Evolutionary conservation across 106 monocot species (phyloP), one percentile per base, ranked within the genome.

Genomic region (Acorus gramineus): DNA sequence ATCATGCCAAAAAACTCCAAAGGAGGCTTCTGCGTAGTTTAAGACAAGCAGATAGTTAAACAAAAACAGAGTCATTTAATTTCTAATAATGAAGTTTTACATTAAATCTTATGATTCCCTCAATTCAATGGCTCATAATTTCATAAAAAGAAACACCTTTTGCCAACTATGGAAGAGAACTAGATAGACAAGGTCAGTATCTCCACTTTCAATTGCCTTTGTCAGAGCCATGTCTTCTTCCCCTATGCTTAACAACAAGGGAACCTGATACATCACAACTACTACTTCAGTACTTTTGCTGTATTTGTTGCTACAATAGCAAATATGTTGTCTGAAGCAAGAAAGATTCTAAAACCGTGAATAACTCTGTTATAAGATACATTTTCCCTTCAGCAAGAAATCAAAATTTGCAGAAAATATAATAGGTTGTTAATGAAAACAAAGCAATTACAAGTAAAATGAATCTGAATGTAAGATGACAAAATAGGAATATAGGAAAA

Each of bases 191-290:
- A 98, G 88, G 67, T 98, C 98, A 43, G 91, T 86, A 75, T 98
- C 98, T 56, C 98, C 98, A 81, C 92, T 92, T 77, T 98, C 98
- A 59, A 75, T 89, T 57, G 98, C 82, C 74, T 89, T 92, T 42
- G 77, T 61, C 42, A 98, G 57, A 62, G 92, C 85, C 28, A 73
- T 80, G 48, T 92, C 88, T 69, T 98, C 87, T 69, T 98, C 98
- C 8, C 69, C 91, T 61, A 98, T 92, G 76, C 92, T 98, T 69
- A 98, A 68, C 52, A 98, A 77, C 60, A 98, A 73, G 52, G 98
- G 98, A 62, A 98, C 83, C 98, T 98, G 64, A 57, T 72, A 52
- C 52, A 52, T 52, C 9, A 7, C 52, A 52, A 7, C 52, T 1
- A 52, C 5, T 52, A 52, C 5, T 7, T 7, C 52, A 5, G 7